phyloP scores from a whole-genome alignment of 768 basidiomycete genomes.

The Tulasnella sp. region DNA sequence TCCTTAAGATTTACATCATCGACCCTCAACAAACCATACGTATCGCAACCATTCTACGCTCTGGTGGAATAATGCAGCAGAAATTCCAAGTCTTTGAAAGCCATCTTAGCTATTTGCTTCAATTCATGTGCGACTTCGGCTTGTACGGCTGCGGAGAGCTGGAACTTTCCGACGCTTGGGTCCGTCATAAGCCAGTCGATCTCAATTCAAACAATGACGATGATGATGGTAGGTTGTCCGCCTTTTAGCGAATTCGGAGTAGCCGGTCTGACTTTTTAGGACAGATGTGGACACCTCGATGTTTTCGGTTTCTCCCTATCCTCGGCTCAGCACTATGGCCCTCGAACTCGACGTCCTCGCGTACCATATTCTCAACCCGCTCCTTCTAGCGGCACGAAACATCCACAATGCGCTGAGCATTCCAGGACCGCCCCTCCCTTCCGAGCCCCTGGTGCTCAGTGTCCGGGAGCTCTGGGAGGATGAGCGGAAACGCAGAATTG shows the following conservation, averaged over 20 bases:
- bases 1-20: constrained; percentile 70
- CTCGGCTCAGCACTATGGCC: constrained; percentile 35
- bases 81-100: constrained; percentile 77
- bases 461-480: constrained; percentile 96
- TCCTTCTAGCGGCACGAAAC: constrained; percentile 47
- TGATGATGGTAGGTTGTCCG: constrained; percentile 28
- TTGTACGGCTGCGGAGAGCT: constrained; percentile 91
- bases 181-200: constrained; percentile 18
- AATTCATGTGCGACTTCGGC: constrained; percentile 92
- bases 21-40: constrained; percentile 53
- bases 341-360: constrained; percentile 80
- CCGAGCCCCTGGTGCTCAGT: constrained; percentile 71
- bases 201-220: constrained; percentile 20
- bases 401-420: constrained; percentile 49
- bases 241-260: constrained; percentile 42
- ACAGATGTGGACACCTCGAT: constrained; percentile 10
- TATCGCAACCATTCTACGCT: constrained; percentile 62
- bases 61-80: constrained; percentile 71
- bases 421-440: constrained; percentile 37
- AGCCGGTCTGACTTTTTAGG: not conserved
- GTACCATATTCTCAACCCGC: constrained; percentile 80
- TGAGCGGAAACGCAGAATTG: constrained; percentile 63
- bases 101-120: constrained; percentile 77
- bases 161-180: constrained; percentile 42
- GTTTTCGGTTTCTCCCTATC: constrained; percentile 4